Base-by-base conservation (phyloP, 2,329 filamentous ascomycete species). In the Colletotrichum chrysophilum region DNA sequence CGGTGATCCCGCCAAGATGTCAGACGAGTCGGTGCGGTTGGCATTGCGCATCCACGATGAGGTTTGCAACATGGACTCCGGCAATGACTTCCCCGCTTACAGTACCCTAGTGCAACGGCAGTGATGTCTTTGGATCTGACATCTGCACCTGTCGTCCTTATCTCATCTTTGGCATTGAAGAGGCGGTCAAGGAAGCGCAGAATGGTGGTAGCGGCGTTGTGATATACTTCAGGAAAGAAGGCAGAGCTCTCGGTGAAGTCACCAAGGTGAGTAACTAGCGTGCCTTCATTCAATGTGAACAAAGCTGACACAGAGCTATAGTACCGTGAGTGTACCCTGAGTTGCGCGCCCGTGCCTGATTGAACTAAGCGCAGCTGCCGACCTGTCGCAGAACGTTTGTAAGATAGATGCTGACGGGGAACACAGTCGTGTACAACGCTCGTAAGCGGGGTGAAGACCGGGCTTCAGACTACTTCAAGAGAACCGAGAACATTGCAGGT, bases 211-310 rank as follows among this genome's bases (percentile, higher is more conserved):
- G 94, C 80, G 96, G 96, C 72, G 95, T 98, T 26, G 97, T 98
- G 70, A 98, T 98, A 83, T 99, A 99, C 85, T 99, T 98, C 91
- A 93, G 97, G 79, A 99, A 99, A 84, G 97, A 99, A 87, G 97
- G 97, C 36, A 92, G 97, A 79, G 97, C 96, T 48, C 88, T 98
- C 8, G 97, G 97, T 69, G 97, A 99, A 85, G 97, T 99, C 34
- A 98, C 96, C 70, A 98, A 98, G 83, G 96, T 98, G 81, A 91
- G 89, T 79, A 84, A 43, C 7, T 6, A 21, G n/a, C n/a, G 60
- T 38, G 55, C 58, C 62, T 66, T 36, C 79, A 66, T 66, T 43
- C 79, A 66, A 28, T 2, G 36, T 16, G 62, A 24, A 34, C 66
- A 58, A 60, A 67, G 79, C 85, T 88, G 80, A 87, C 28, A 12